A percentile compares a stretch with the other conserved stretches of the same genome.
phyloP scores from a whole-genome alignment of 2,329 filamentous ascomycete genomes.

The Clarireedia homoeocarpa region DNA sequence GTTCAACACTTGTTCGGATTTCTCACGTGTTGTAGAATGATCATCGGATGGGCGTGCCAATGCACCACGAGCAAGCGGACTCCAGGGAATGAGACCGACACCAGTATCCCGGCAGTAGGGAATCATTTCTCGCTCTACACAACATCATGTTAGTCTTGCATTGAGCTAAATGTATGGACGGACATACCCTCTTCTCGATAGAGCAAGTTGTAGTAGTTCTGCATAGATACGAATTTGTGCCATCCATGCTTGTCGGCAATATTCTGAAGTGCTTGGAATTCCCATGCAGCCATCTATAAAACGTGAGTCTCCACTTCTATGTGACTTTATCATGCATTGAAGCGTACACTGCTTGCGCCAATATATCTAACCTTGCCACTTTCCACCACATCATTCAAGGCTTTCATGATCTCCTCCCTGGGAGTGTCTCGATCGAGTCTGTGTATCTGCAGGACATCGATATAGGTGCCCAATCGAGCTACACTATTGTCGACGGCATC shows the following conservation, averaged over 20 bases:
- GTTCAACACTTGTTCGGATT: constrained; percentile 17
- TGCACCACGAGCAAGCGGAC: constrained; percentile 31
- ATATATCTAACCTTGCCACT: constrained; percentile 51
- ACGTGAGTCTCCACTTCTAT: constrained; percentile 5
- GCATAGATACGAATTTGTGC: constrained; percentile 55
- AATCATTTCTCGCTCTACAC: constrained; percentile 33
- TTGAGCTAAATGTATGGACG: constrained; percentile 17
- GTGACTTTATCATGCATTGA: constrained; percentile 11
- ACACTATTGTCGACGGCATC: constrained; percentile 54
- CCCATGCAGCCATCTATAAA: constrained; percentile 41
- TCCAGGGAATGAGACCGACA: constrained; percentile 34
- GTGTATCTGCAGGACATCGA: constrained; percentile 54
- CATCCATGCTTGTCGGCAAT: constrained; percentile 49
- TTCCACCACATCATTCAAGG: constrained; percentile 51
- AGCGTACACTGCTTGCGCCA: constrained; percentile 33
- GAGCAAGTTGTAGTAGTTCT: constrained; percentile 49
- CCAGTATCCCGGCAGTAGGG: constrained; percentile 29
- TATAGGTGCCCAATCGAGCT: constrained; percentile 41
- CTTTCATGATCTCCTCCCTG: constrained; percentile 53
- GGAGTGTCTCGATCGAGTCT: constrained; percentile 45
- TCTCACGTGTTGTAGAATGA: constrained; percentile 19
- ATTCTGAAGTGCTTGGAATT: constrained; percentile 48
- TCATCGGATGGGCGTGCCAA: constrained; percentile 26
- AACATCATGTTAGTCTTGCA: neutral
- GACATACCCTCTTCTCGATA: constrained; percentile 48